phyloP scores from a whole-genome alignment of 139 green algal species.

The Tetradesmus lagerheimii region DNA sequence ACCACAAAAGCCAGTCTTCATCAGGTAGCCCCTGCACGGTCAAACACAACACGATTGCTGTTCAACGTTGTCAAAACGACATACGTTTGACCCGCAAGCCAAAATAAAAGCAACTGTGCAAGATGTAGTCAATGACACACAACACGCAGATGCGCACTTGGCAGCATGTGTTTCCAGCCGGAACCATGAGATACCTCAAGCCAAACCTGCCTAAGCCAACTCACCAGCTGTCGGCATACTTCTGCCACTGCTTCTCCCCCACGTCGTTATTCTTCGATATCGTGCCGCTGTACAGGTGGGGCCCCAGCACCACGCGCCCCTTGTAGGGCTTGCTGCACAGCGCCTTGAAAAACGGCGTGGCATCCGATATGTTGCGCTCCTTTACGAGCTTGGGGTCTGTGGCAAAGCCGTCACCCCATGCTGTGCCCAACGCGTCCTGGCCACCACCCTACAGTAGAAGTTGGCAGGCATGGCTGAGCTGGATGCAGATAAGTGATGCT shows the following conservation, averaged over 20 bases:
- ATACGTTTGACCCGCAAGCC: too few relatives aligned
- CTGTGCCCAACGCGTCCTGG: neutral
- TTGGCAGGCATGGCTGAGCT: too few relatives aligned
- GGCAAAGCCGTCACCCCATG: conserved; percentile 4
- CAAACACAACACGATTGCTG: too few relatives aligned
- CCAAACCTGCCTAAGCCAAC: neutral
- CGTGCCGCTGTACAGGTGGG: neutral
- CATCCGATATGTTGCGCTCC: neutral
- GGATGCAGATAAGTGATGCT: too few relatives aligned
- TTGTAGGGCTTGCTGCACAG: conserved; percentile 5
- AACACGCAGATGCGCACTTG: too few relatives aligned
- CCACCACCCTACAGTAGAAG: neutral
- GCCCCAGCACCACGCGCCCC: neutral
- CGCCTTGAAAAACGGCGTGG: neutral
- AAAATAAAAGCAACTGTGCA: too few relatives aligned
- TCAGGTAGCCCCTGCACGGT: neutral
- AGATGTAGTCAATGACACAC: too few relatives aligned
- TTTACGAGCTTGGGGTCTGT: neutral
- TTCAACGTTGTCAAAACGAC: too few relatives aligned
- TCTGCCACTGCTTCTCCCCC: conserved; percentile 7
- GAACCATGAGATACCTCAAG: neutral
- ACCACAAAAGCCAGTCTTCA: neutral
- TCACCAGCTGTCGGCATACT: neutral
- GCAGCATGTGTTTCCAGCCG: too few relatives aligned
- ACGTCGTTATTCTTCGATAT: neutral